A percentile compares a stretch with the other conserved stretches of the same genome.
Evolutionary conservation across 441 rosid species (phyloP).

Genomic region (Gossypium aridum): DNA sequence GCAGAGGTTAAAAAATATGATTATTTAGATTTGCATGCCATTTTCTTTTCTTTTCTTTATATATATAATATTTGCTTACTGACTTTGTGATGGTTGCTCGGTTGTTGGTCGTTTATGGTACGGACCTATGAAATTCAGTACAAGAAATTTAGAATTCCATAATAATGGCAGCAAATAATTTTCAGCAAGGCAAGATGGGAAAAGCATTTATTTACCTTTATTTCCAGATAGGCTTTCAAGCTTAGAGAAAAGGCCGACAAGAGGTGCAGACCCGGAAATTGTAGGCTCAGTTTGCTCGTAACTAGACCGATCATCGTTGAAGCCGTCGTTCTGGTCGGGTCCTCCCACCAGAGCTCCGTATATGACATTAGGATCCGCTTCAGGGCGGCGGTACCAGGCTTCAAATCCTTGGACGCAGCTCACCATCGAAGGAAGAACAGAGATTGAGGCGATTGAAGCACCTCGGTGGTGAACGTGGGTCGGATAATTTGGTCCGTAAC

Average conservation of each 20-base stretch:
- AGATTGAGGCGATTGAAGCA: conserved; percentile 62
- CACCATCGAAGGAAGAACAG: conserved; percentile 34
- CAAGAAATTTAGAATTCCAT: background rate
- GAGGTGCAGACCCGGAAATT: conserved; percentile 54
- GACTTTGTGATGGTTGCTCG: conserved; percentile 14
- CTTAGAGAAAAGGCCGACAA: conserved; percentile 49
- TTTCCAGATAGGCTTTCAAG: conserved; percentile 36
- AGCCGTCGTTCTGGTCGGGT: conserved; percentile 66
- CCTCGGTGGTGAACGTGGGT: conserved; percentile 79
- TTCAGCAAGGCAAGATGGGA: background rate
- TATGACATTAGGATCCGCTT: conserved; percentile 63
- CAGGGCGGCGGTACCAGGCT: conserved; percentile 52
- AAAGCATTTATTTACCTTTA: conserved; percentile 12
- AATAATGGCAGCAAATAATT: background rate
- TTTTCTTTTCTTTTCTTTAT: too few relatives aligned
- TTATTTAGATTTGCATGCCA: background rate
- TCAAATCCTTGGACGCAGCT: conserved; percentile 72
- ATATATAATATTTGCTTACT: background rate
- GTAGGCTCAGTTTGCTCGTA: conserved; percentile 87
- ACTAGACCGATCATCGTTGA: conserved; percentile 50
- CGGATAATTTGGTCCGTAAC: conserved; percentile 51
- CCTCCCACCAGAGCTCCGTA: conserved; percentile 88
- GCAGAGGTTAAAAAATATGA: background rate
- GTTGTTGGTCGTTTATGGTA: conserved; percentile 22
- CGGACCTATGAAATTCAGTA: conserved; percentile 22